Conservation (phyloP, 768 basidiomycete species). For the Boletus pseudo-olivaceus region DNA sequence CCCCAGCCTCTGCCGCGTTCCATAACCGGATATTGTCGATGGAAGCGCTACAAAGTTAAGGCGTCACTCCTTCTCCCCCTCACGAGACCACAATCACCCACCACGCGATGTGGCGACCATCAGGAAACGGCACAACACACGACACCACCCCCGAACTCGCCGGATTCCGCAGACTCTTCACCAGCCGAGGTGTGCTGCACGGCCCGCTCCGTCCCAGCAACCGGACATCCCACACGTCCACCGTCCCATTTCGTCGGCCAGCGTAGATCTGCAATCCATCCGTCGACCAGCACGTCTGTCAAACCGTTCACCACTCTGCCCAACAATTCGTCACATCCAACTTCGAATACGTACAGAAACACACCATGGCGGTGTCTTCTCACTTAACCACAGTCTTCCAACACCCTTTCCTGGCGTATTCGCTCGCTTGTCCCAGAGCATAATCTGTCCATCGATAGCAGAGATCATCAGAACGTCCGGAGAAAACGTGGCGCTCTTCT, state of each 20-base stretch:
- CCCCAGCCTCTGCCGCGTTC: conserved; percentile 80
- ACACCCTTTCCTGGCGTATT: conserved; percentile 64
- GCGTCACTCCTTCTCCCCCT: conserved; percentile 17
- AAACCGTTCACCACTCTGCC: conserved; percentile 3
- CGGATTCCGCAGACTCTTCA: conserved; percentile 85
- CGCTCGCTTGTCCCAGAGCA: conserved; percentile 85
- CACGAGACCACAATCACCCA: conserved; percentile 37
- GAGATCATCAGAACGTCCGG: conserved; percentile 84
- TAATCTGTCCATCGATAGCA: conserved; percentile 87
- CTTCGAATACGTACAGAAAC: conserved; percentile 64
- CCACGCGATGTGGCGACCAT: conserved; percentile 90
- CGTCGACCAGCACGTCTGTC: conserved; percentile 90
- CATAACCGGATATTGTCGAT: conserved; percentile 91
- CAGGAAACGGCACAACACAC: conserved; percentile 87
- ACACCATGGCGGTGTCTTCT: conserved; percentile 95
- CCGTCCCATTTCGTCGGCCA: conserved; percentile 83
- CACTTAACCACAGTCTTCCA: conserved; percentile 83
- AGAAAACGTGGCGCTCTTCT: conserved; percentile 63
- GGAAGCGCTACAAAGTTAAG: conserved; percentile 60
- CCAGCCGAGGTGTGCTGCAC: conserved; percentile 62
- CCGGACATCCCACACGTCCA: conserved; percentile 96
- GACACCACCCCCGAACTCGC: conserved; percentile 87
- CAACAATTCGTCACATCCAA: neutral
- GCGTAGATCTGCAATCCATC: conserved; percentile 87
- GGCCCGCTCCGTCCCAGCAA: conserved; percentile 63